Conservation (phyloP, 768 basidiomycete species). For the Naganishia randhawae region DNA sequence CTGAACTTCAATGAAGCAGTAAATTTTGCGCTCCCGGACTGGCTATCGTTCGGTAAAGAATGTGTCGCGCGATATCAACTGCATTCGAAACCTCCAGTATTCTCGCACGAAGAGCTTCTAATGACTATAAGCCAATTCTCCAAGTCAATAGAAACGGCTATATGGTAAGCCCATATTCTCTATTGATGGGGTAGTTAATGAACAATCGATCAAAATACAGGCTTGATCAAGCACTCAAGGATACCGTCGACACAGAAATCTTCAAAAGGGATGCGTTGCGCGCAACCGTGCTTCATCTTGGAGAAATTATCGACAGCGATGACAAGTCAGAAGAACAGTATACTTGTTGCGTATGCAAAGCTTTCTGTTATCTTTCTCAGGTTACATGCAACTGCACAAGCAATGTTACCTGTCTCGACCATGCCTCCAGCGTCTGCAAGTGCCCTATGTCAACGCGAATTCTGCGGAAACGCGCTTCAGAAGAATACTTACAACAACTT, state of each 20-base stretch:
- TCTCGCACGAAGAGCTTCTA: slow-evolving; percentile 94
- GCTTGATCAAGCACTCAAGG: slow-evolving; percentile 75
- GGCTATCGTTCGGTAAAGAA: slow-evolving; percentile 79
- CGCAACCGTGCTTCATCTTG: slow-evolving; percentile 55
- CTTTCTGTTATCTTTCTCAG: slow-evolving; percentile 91
- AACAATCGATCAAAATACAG: slow-evolving; percentile 52
- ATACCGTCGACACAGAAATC: slow-evolving; percentile 85
- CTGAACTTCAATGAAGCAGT: slow-evolving; percentile 98
- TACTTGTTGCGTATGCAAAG: slow-evolving; percentile 88
- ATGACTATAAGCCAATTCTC: slow-evolving; percentile 98
- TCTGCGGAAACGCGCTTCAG: slow-evolving; percentile 75
- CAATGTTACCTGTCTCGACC: slow-evolving; percentile 79
- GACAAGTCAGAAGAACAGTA: slow-evolving; percentile 91
- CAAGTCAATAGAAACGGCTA: slow-evolving; percentile 80
- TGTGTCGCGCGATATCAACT: slow-evolving; percentile 87
- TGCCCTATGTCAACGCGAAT: slow-evolving; percentile 60
- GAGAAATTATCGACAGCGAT: slow-evolving; percentile 68
- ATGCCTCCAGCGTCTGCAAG: slow-evolving; percentile 71
- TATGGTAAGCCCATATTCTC: slow-evolving; percentile 63
- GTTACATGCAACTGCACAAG: slow-evolving; percentile 72
- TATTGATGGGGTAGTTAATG: slow-evolving; percentile 15
- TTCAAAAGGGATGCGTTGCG: slow-evolving; percentile 64
- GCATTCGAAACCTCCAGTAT: slow-evolving; percentile 88
- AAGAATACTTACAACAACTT: slow-evolving; percentile 69
- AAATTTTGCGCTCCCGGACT: slow-evolving; percentile 94